phyloP scores from a whole-genome alignment of 495 filamentous ascomycete genomes.

The Hypoxylon subgilvum region DNA sequence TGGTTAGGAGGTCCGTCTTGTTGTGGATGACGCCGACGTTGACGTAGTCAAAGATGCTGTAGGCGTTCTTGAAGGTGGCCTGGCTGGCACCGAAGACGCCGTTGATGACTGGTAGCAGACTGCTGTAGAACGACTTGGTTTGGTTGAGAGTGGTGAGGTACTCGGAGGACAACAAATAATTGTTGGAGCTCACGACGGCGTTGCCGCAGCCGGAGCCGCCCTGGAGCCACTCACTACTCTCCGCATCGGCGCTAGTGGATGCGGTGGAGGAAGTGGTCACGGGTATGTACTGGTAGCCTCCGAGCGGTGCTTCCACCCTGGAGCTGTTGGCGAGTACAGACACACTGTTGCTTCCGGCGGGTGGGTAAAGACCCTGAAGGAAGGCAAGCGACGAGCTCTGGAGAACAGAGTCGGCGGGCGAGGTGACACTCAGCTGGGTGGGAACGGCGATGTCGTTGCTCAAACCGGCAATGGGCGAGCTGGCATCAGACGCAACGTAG shows the following conservation, averaged over 20 bases:
- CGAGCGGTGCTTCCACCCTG: conserved; percentile 62
- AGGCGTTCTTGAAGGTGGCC: conserved; percentile 73
- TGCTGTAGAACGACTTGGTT: conserved; percentile 70
- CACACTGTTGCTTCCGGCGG: conserved; percentile 56
- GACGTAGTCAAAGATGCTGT: conserved; percentile 75
- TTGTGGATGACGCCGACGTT: conserved; percentile 79
- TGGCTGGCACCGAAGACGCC: conserved; percentile 57
- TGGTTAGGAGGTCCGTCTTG: conserved; percentile 58
- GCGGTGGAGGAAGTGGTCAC: conserved; percentile 58
- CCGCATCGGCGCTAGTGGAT: conserved; percentile 61
- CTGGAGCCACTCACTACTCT: conserved; percentile 64
- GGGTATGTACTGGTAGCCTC: conserved; percentile 75
- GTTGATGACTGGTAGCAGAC: conserved; percentile 66
- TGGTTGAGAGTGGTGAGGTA: conserved; percentile 57
- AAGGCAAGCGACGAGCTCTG: conserved; percentile 76
- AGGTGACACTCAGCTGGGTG: conserved; percentile 65
- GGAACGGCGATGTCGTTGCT: conserved; percentile 62
- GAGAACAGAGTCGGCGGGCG: conserved; percentile 66
- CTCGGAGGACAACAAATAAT: conserved; percentile 68
- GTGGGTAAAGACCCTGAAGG: conserved; percentile 82
- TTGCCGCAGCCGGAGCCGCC: conserved; percentile 66
- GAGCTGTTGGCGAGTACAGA: conserved; percentile 67
- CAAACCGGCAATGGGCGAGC: conserved; percentile 47
- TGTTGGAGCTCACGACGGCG: conserved; percentile 70
- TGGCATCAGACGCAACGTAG: conserved; percentile 58